Conservation (phyloP, 2,329 filamentous ascomycete species). For the Colletotrichum aenigma region DNA sequence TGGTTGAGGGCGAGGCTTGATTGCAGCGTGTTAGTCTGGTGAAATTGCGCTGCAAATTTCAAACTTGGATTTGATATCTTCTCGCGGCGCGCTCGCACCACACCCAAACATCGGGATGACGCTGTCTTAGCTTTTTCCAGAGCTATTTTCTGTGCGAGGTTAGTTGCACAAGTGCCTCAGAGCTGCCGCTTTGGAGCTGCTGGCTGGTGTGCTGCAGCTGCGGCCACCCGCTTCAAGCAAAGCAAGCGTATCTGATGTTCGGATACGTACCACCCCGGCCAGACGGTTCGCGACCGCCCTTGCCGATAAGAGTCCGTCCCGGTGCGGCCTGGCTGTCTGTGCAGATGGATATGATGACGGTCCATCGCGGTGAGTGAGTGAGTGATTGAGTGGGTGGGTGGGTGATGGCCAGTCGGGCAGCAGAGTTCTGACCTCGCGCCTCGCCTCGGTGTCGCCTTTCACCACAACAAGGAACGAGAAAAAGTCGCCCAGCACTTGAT, state of each 20-base stretch:
- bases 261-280: background rate
- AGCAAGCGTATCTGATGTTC: background rate
- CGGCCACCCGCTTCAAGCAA: background rate
- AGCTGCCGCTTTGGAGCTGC: background rate
- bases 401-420: background rate
- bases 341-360: background rate
- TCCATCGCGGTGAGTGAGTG: background rate
- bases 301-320: constrained; percentile 4
- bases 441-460: background rate
- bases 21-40: background rate
- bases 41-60: background rate
- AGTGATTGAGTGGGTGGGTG: background rate
- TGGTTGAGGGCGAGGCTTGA: background rate
- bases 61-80: background rate
- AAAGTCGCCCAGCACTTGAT: background rate
- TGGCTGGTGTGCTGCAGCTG: background rate
- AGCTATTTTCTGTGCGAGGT: background rate
- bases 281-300: background rate
- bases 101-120: background rate
- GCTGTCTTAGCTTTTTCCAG: background rate
- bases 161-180: background rate
- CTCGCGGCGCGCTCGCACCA: background rate
- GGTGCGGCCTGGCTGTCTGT: background rate
- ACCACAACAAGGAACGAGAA: background rate
- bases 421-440: background rate